Percentiles rank a stretch among this genome's conserved stretches.
Evolutionary conservation across 495 filamentous ascomycete genomes (phyloP).

Genomic region (Geoglossum glabrum): DNA sequence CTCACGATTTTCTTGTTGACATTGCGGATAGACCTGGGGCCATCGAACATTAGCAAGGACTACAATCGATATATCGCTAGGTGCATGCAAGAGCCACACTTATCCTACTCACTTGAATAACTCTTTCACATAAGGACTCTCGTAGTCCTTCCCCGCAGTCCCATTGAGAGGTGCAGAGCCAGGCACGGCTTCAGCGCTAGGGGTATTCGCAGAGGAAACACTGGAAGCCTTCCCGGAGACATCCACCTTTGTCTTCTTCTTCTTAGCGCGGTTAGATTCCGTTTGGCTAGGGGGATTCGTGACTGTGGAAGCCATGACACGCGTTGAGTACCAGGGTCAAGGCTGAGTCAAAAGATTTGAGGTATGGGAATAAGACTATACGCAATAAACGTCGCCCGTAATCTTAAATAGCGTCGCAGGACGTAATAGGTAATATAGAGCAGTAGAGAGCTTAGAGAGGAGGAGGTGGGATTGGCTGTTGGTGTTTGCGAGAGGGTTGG

Average conservation of each 20-base stretch:
- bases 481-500: neutral
- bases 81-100: neutral
- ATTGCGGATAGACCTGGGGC: slow-evolving; percentile 63
- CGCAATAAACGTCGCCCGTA: neutral
- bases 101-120: slow-evolving; percentile 50
- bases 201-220: slow-evolving; percentile 23
- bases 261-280: slow-evolving; percentile 49
- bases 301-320: slow-evolving; percentile 28
- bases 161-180: slow-evolving; percentile 24
- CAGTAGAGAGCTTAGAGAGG: neutral
- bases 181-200: slow-evolving; percentile 23
- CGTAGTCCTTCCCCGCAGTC: slow-evolving; percentile 29
- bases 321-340: neutral
- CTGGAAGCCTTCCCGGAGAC: slow-evolving; percentile 26
- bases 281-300: slow-evolving; percentile 28
- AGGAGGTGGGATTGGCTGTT: neutral
- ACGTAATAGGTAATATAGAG: neutral
- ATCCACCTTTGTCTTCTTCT: slow-evolving; percentile 49
- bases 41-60: neutral
- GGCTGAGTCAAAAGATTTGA: neutral
- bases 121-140: slow-evolving; percentile 64
- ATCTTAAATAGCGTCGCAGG: neutral
- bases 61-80: neutral
- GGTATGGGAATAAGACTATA: neutral
- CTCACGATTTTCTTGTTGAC: slow-evolving; percentile 69